phyloP scores from a whole-genome alignment of 257 asterid genomes.

The Scutellaria galericulata region DNA sequence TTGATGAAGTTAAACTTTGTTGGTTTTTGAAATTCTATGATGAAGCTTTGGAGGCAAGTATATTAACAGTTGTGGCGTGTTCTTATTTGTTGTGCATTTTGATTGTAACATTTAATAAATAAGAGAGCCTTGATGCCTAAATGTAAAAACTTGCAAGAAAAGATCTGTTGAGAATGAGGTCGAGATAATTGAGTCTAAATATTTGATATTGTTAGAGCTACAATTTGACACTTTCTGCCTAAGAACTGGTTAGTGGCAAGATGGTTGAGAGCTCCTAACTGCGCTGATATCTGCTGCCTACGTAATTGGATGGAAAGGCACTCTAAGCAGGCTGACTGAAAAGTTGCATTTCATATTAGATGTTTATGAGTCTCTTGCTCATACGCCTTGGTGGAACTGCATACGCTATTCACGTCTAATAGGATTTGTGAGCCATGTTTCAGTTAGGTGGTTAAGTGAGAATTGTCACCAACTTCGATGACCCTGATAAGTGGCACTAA shows the following conservation, averaged over 20 bases:
- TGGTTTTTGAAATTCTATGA: background rate
- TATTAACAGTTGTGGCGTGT: background rate
- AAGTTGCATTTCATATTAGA: background rate
- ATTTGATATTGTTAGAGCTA: background rate
- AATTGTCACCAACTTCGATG: slow-evolving; percentile 4
- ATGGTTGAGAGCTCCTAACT: background rate
- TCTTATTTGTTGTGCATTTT: background rate
- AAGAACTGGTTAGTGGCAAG: background rate
- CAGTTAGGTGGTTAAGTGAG: slow-evolving; percentile 1
- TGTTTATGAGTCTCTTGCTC: slow-evolving; percentile 25
- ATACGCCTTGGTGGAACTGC: slow-evolving; percentile 8
- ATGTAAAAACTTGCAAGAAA: background rate
- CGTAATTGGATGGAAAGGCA: background rate
- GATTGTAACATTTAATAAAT: slow-evolving; percentile 1
- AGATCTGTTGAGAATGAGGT: background rate
- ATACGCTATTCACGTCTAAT: background rate
- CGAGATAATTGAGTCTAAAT: background rate
- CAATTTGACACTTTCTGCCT: background rate
- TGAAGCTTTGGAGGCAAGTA: background rate
- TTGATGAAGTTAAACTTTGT: background rate
- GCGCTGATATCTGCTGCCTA: background rate
- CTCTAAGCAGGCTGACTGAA: background rate
- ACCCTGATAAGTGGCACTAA: slow-evolving; percentile 8
- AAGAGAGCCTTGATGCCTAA: slow-evolving; percentile 10
- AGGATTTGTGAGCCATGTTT: slow-evolving; percentile 1